phyloP scores from a whole-genome alignment of 495 filamentous ascomycete species.

The Trichocladium antarcticum region DNA sequence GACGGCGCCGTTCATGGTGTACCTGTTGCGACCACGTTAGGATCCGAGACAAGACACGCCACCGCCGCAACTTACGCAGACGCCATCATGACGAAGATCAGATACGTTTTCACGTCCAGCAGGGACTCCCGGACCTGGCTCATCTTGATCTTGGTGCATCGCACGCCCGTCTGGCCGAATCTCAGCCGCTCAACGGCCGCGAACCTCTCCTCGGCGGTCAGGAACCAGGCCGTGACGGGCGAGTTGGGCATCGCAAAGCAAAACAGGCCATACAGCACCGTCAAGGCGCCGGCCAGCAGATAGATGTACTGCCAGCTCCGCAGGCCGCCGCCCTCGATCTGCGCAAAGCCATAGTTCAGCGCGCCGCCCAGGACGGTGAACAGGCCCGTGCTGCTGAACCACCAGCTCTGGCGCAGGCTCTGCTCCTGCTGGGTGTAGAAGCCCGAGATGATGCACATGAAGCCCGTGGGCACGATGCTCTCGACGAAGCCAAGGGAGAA shows the following conservation, averaged over 20 bases:
- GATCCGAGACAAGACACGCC: background rate
- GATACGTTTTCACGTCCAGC: constrained; percentile 56
- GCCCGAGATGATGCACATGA: constrained; percentile 42
- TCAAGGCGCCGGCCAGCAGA: constrained; percentile 60
- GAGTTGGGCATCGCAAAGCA: constrained; percentile 61
- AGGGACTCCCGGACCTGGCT: constrained; percentile 37
- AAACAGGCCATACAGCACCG: constrained; percentile 32
- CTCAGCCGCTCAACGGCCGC: constrained; percentile 58
- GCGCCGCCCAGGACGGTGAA: constrained; percentile 41
- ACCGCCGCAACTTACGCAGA: constrained; percentile 27
- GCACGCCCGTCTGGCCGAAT: constrained; percentile 49
- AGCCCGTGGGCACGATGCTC: constrained; percentile 37
- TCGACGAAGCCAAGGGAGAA: constrained; percentile 60
- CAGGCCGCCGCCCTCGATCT: constrained; percentile 46
- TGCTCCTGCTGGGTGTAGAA: constrained; percentile 49
- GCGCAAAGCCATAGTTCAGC: constrained; percentile 48
- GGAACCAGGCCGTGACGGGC: constrained; percentile 59
- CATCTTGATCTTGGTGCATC: constrained; percentile 48
- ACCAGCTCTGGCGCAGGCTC: constrained; percentile 29
- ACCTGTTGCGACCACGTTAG: constrained; percentile 22
- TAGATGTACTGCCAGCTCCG: constrained; percentile 54
- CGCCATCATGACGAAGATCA: constrained; percentile 34
- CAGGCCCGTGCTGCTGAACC: constrained; percentile 38
- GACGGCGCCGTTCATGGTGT: constrained; percentile 66
- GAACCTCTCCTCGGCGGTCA: constrained; percentile 54